These are phyloP conservation scores for Neophaeococcomyces mojaviensis DNA, from an alignment of 2,329 filamentous ascomycete genomes.

Conservation along the genomic window DNA sequence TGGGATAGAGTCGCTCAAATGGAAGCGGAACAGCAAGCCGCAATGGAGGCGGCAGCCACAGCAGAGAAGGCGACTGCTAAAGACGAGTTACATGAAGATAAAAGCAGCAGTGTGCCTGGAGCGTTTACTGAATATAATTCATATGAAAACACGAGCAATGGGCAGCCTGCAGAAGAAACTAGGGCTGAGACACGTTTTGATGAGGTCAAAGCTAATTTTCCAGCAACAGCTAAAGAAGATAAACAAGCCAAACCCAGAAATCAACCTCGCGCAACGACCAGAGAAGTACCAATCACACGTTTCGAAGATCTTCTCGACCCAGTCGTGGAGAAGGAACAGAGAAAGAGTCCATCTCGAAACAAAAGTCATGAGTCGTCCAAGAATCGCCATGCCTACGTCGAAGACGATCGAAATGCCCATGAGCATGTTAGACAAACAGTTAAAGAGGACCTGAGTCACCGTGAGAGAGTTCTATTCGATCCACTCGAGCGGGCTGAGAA, in stretches of 20 bases:
- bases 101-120: too few relatives aligned
- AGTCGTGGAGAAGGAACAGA: not conserved
- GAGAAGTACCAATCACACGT: not conserved
- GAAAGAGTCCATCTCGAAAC: too few relatives aligned
- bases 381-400: not conserved
- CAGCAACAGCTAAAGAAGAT: too few relatives aligned
- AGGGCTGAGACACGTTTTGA: too few relatives aligned
- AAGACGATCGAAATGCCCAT: not conserved
- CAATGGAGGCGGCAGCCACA: not conserved
- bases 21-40: constrained; percentile 1
- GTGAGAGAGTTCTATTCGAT: constrained; percentile 5
- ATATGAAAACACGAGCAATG: too few relatives aligned
- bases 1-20: constrained; percentile 1
- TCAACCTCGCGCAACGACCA: too few relatives aligned
- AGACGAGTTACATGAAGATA: too few relatives aligned
- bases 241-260: not conserved
- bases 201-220: too few relatives aligned
- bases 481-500: constrained; percentile 1
- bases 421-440: not conserved
- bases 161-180: too few relatives aligned
- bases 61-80: not conserved
- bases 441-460: not conserved
- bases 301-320: not conserved
- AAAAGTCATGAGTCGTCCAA: not conserved
- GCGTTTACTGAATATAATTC: too few relatives aligned